These are phyloP conservation scores for Ilyonectria robusta DNA, from an alignment of 2,329 filamentous ascomycete species.

Conservation along the genomic window DNA sequence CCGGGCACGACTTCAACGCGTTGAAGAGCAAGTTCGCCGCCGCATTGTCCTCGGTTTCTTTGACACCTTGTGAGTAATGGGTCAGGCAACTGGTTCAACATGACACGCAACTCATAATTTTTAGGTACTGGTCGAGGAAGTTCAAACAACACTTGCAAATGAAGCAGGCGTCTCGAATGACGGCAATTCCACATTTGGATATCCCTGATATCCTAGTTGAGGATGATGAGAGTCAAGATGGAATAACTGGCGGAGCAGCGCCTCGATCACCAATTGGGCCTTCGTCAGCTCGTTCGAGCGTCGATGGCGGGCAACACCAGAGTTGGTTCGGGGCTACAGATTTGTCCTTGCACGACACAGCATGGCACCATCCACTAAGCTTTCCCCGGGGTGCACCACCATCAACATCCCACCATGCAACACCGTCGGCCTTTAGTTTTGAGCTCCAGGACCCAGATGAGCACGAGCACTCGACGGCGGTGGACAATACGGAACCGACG, in stretches of 20 bases:
- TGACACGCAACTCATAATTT: constrained; percentile 20
- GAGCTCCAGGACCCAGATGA: constrained; percentile 65
- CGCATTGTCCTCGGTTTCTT: constrained; percentile 96
- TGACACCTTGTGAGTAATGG: constrained; percentile 79
- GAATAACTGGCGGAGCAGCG: constrained; percentile 37
- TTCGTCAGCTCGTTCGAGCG: constrained; percentile 39
- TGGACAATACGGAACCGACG: constrained; percentile 62
- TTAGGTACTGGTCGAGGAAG: constrained; percentile 82
- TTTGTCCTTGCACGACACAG: constrained; percentile 53
- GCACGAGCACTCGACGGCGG: constrained; percentile 45
- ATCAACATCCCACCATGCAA: constrained; percentile 57
- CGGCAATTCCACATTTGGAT: constrained; percentile 81
- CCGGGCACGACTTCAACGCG: constrained; percentile 89
- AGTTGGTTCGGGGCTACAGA: constrained; percentile 62
- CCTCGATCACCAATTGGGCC: constrained; percentile 42
- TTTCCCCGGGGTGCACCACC: constrained; percentile 64
- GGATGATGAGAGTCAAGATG: constrained; percentile 72
- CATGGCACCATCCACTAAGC: constrained; percentile 65
- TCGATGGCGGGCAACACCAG: constrained; percentile 54
- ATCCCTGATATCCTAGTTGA: constrained; percentile 94
- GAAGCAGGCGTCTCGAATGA: constrained; percentile 83
- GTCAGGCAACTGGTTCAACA: too few species aligned
- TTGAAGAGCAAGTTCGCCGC: constrained; percentile 93
- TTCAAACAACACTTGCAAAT: constrained; percentile 83
- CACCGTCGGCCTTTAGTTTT: constrained; percentile 71